Evolutionary conservation across 176 grass and related monocot species (phyloP), one percentile per base, ranked within the genome.

Genomic region (Ensete ventricosum): DNA sequence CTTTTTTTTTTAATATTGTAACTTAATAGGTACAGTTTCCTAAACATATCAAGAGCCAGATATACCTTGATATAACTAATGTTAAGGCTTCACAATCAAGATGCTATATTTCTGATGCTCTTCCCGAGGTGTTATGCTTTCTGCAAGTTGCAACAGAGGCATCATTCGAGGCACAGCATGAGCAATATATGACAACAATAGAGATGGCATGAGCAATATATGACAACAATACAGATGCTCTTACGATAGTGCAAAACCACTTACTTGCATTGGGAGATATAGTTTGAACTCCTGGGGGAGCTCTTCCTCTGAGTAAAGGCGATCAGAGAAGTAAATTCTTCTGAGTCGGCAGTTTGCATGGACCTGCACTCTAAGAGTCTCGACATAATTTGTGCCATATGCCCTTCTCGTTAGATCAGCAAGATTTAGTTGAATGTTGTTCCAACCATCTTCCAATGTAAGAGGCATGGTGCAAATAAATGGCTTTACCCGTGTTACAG

Each of bases 401-500:
- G 90, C 90, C 25, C 84, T 77, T 73, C 88, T 91, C 13, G 90
- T 98, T 67, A 98, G 76, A 72, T 98, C 90, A 50, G 76, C 63
- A 0, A 98, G 95, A 29, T 98, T 98, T 68, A 91, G 74, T 77
- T 91, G 90, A 69, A 98, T 85, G 79, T 94, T 91, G 82, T 98
- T 98, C 90, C 95, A 98, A 7, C 84, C 95, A 8, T 98, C 86
- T 0, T 94, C 90, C 54, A 98, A 82, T 78, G 82, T 89, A 69
- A 94, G 51, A 0, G 90, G 86, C 95, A 98, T 98, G 64, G 90
- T 98, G 78, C 95, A 98, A 24, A 98, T 91, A 55, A 91, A 98
- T 50, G 90, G 95, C 75, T 98, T 89, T 14, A 98, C 88, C 62
- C 90, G 87, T 21, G 95, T 91, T 57, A 94, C 82, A 53, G 90